Conservation (phyloP, 169 alveolate genomes). For the Cryptosporidium tyzzeri region DNA sequence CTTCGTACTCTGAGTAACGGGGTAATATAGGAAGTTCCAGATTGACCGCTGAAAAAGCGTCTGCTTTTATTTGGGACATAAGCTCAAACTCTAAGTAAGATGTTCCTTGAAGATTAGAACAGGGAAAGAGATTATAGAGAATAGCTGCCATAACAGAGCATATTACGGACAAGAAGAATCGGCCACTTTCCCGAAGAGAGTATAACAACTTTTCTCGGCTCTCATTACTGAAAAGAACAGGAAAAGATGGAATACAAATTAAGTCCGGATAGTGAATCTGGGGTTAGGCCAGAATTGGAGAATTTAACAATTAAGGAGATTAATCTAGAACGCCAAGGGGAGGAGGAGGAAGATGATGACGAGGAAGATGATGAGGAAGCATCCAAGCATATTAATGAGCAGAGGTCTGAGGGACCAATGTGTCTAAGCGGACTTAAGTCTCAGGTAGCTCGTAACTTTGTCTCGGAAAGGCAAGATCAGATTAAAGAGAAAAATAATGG, state of each 20-base stretch:
- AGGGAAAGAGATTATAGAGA: conserved; percentile 3
- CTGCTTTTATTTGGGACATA: conserved; percentile 38
- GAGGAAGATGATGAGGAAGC: conserved; percentile 22
- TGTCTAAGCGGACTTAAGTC: not conserved
- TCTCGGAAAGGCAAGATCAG: not conserved
- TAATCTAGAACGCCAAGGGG: not conserved
- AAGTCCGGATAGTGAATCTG: conserved; percentile 39
- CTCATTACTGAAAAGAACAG: conserved; percentile 13
- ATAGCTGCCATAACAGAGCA: conserved; percentile 38
- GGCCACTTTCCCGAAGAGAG: not conserved
- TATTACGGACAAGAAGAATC: conserved; percentile 22
- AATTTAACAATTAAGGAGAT: conserved; percentile 13
- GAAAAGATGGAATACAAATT: conserved; percentile 19
- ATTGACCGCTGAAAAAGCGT: conserved; percentile 55
- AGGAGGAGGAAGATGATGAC: conserved; percentile 17
- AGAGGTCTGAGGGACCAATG: conserved; percentile 1
- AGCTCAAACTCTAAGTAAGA: conserved; percentile 37
- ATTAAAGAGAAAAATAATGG: not conserved
- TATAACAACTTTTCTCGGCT: conserved; percentile 8
- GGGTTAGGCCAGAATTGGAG: conserved; percentile 17
- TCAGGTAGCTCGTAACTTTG: not conserved
- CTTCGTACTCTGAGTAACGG: conserved; percentile 58
- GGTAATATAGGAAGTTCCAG: conserved; percentile 52
- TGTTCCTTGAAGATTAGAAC: conserved; percentile 31
- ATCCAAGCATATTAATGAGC: not conserved